These are phyloP conservation scores for Naganishia cerealis DNA, from an alignment of 1,284 basidiomycete species.

Conservation along the genomic window DNA sequence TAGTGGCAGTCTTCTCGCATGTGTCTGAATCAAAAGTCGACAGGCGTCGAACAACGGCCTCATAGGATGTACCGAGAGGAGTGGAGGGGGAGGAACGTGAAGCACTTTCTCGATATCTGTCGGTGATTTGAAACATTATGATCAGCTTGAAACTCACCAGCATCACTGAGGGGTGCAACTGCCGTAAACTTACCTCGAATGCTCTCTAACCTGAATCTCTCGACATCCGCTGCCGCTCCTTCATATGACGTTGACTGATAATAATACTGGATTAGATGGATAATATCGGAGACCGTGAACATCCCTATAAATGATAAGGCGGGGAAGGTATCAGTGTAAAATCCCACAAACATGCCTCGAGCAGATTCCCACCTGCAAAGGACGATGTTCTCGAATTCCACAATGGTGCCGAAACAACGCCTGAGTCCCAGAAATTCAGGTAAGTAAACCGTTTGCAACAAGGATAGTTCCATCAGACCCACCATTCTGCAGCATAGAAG, in stretches of 20 bases:
- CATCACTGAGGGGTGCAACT: not conserved
- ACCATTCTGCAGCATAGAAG: constrained; percentile 87
- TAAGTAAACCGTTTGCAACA: constrained; percentile 14
- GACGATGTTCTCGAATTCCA: constrained; percentile 90
- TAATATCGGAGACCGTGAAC: constrained; percentile 93
- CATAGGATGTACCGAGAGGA: constrained; percentile 83
- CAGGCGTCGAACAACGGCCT: constrained; percentile 88
- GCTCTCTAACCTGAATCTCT: constrained; percentile 86
- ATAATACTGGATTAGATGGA: constrained; percentile 95
- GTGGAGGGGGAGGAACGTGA: constrained; percentile 86
- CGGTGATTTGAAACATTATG: not conserved
- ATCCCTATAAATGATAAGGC: constrained; percentile 61
- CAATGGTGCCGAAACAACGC: constrained; percentile 95
- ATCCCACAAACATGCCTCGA: constrained; percentile 12
- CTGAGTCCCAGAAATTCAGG: constrained; percentile 54
- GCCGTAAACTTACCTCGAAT: constrained; percentile 66
- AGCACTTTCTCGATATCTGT: constrained; percentile 91
- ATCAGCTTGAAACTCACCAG: not conserved
- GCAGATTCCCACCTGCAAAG: constrained; percentile 62
- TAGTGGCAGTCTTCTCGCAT: constrained; percentile 88
- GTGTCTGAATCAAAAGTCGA: constrained; percentile 86
- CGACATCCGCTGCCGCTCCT: constrained; percentile 83
- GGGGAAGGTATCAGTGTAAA: constrained; percentile 4
- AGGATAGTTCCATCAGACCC: constrained; percentile 36
- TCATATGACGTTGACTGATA: constrained; percentile 83